phyloP scores from a whole-genome alignment of 148 eudicot genomes.

The Rhododendron griersonianum region DNA sequence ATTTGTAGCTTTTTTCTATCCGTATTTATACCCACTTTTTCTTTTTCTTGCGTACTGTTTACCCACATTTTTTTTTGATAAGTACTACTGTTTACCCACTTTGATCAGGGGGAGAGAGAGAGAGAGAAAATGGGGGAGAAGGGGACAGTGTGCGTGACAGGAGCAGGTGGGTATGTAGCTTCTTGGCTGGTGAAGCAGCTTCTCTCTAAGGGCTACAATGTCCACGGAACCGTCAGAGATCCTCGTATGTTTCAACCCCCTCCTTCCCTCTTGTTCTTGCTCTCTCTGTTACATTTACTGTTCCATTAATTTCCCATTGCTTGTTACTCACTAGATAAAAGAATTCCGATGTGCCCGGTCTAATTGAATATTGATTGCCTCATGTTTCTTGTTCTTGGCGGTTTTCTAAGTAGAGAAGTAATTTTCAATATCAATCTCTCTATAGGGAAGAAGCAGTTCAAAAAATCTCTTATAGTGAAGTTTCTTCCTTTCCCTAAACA shows the following conservation, averaged over 20 bases:
- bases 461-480: background rate
- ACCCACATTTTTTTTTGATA: too few relatives aligned
- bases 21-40: too few relatives aligned
- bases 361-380: background rate
- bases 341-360: background rate
- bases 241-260: constrained; percentile 32
- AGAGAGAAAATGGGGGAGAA: constrained; percentile 10
- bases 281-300: background rate
- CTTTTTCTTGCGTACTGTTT: too few relatives aligned
- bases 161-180: constrained; percentile 66
- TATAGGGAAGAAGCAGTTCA: too few relatives aligned
- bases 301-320: background rate
- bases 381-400: background rate
- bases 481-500: background rate
- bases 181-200: constrained; percentile 68
- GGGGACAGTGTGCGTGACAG: constrained; percentile 57
- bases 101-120: background rate
- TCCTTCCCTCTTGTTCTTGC: background rate
- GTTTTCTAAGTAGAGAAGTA: background rate
- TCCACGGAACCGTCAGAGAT: constrained; percentile 62
- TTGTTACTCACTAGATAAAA: background rate
- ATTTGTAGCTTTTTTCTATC: too few relatives aligned
- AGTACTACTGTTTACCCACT: too few relatives aligned
- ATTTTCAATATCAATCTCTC: background rate
- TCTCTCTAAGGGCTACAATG: constrained; percentile 39